Percentiles rank a stretch among this genome's conserved stretches.
Conservation (phyloP, 2,329 filamentous ascomycete genomes). For the Diatrype stigma region DNA sequence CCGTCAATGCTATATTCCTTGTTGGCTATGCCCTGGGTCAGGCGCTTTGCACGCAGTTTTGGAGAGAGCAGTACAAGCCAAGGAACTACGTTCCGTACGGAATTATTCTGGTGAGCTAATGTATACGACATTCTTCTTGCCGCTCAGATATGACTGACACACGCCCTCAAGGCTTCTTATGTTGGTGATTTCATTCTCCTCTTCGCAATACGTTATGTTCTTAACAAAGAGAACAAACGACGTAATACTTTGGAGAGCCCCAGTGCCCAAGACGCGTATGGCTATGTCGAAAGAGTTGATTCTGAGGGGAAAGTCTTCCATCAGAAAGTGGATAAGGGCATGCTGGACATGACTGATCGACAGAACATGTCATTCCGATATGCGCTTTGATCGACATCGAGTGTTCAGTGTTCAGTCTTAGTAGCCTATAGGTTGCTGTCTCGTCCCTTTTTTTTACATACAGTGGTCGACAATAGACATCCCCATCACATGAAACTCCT, state of each 20-base stretch:
- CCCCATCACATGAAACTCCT: too few species aligned
- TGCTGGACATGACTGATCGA: constrained; percentile 5
- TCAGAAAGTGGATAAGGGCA: constrained; percentile 3
- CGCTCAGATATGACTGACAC: background rate
- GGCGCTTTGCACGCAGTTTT: constrained; percentile 5
- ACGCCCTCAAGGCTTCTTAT: background rate
- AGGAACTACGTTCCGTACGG: constrained; percentile 4
- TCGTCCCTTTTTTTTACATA: too few species aligned
- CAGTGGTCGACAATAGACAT: too few species aligned
- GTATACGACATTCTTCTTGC: background rate
- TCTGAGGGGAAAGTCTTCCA: constrained; percentile 2
- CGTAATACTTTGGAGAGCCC: background rate
- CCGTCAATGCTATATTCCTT: constrained; percentile 4
- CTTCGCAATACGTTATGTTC: constrained; percentile 2
- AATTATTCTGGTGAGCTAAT: constrained; percentile 1
- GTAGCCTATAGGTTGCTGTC: too few species aligned
- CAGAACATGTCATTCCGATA: constrained; percentile 8
- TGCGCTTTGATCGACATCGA: constrained; percentile 1
- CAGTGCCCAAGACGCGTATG: background rate
- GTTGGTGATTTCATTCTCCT: constrained; percentile 3
- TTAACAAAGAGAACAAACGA: constrained; percentile 5
- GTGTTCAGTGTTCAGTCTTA: too few species aligned
- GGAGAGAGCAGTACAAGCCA: constrained; percentile 6
- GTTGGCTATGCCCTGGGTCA: constrained; percentile 4
- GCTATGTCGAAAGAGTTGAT: constrained; percentile 2